These are phyloP conservation scores for Gracilaria vermiculophylla DNA, from an alignment of 23 red algal species.

Conservation along the genomic window DNA sequence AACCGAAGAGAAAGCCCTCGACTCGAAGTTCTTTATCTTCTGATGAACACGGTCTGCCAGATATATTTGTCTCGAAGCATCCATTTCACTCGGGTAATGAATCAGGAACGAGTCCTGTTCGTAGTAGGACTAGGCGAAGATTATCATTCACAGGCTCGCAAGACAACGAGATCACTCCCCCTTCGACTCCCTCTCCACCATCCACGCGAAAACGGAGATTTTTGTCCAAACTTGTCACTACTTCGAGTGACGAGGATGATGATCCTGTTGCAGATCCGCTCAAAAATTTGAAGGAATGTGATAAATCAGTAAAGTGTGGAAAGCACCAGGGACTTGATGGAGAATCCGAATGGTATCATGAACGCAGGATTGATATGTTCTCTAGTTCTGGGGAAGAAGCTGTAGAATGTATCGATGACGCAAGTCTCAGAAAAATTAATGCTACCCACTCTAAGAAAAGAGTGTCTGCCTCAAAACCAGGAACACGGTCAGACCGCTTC, in stretches of 20 bases:
- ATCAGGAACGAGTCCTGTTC: background rate
- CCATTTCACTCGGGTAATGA: background rate
- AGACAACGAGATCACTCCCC: background rate
- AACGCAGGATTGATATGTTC: constrained; percentile 44
- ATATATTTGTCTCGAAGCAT: background rate
- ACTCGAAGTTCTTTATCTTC: background rate
- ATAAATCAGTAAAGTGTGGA: background rate
- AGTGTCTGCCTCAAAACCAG: background rate
- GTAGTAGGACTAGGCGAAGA: background rate
- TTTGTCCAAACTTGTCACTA: background rate
- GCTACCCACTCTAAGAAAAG: background rate
- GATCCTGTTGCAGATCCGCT: background rate
- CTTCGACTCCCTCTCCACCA: constrained; percentile 8
- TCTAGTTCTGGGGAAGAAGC: constrained; percentile 36
- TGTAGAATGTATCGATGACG: background rate
- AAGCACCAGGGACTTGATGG: background rate
- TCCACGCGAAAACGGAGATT: constrained; percentile 7
- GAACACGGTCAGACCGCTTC: background rate
- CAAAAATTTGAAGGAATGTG: background rate
- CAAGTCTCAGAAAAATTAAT: background rate
- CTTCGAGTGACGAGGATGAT: constrained; percentile 12
- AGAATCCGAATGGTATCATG: constrained; percentile 47
- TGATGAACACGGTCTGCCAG: background rate
- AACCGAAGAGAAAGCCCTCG: background rate
- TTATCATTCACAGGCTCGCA: background rate